These are phyloP conservation scores for Linnemannia exigua DNA, from an alignment of 192 early-diverging fungal genomes.

Conservation along the genomic window DNA sequence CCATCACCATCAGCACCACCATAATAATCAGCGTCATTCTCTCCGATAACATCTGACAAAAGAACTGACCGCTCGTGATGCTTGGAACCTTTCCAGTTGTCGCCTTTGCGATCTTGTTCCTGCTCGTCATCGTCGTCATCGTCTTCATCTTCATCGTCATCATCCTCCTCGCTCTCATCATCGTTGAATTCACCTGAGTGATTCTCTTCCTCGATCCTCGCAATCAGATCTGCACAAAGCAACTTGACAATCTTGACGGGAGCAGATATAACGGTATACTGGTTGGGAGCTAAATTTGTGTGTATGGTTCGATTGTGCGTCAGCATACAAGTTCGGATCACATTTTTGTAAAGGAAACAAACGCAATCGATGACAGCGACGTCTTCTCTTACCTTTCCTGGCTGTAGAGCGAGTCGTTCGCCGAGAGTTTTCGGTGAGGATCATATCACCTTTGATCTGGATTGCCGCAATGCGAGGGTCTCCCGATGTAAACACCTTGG, in stretches of 20 bases:
- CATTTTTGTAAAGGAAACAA: too few species aligned
- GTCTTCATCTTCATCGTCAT: conserved; percentile 66
- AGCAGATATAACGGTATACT: conserved; percentile 82
- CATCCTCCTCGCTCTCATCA: conserved; percentile 52
- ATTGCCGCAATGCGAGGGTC: conserved; percentile 77
- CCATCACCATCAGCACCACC: conserved; percentile 45
- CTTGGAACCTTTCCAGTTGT: not conserved
- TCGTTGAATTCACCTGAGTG: conserved; percentile 55
- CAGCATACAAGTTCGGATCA: too few species aligned
- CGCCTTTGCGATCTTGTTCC: not conserved
- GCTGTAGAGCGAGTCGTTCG: conserved; percentile 30
- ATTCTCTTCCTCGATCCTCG: conserved; percentile 68
- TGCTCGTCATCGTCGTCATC: conserved; percentile 28
- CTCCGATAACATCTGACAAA: conserved; percentile 42
- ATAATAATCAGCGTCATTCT: conserved; percentile 21
- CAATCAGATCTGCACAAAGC: conserved; percentile 79
- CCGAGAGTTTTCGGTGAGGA: conserved; percentile 58
- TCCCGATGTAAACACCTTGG: conserved; percentile 71
- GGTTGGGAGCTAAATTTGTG: conserved; percentile 71
- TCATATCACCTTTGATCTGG: conserved; percentile 84
- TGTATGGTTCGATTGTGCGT: not conserved
- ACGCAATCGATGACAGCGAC: not conserved
- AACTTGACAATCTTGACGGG: conserved; percentile 89
- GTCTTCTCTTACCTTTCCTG: conserved; percentile 27
- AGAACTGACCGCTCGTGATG: not conserved